Percentiles rank a stretch among this genome's conserved stretches.
phyloP scores from a whole-genome alignment of 2,329 filamentous ascomycete genomes.

The Colletotrichum limetticola region DNA sequence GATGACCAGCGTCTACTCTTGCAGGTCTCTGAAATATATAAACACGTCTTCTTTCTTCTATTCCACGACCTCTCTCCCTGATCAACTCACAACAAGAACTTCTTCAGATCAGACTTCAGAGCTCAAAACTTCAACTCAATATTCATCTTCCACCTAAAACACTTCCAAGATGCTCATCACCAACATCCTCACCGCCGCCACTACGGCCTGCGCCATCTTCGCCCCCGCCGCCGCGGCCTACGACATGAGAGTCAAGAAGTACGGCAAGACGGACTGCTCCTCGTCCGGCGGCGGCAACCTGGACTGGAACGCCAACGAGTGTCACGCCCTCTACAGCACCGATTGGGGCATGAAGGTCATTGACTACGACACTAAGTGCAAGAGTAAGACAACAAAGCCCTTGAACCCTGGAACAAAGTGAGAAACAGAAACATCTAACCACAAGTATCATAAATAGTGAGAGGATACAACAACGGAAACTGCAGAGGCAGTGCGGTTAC shows the following conservation, averaged over 20 bases:
- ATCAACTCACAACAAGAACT: not conserved
- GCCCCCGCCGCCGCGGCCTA: not conserved
- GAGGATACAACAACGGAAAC: not conserved
- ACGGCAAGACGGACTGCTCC: not conserved
- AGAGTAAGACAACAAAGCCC: not conserved
- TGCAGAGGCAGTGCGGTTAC: not conserved
- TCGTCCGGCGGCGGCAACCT: not conserved
- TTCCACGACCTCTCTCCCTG: not conserved
- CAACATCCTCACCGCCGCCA: constrained; percentile 1
- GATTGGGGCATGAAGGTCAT: not conserved
- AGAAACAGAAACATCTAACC: too few species aligned
- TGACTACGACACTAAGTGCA: not conserved
- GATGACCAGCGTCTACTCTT: not conserved
- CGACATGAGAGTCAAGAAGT: constrained; percentile 4
- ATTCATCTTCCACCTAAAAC: not conserved
- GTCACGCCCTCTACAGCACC: not conserved
- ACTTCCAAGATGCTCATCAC: not conserved
- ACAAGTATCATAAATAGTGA: not conserved
- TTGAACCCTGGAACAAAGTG: too few species aligned
- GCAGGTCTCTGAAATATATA: not conserved
- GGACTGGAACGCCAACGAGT: not conserved
- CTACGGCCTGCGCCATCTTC: not conserved
- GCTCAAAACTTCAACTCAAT: not conserved
- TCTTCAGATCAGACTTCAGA: not conserved
- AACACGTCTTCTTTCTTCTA: not conserved